Base-by-base conservation (phyloP, 225 moss, liverwort and hornwort genomes). In the Physcomitrellopsis africana region DNA sequence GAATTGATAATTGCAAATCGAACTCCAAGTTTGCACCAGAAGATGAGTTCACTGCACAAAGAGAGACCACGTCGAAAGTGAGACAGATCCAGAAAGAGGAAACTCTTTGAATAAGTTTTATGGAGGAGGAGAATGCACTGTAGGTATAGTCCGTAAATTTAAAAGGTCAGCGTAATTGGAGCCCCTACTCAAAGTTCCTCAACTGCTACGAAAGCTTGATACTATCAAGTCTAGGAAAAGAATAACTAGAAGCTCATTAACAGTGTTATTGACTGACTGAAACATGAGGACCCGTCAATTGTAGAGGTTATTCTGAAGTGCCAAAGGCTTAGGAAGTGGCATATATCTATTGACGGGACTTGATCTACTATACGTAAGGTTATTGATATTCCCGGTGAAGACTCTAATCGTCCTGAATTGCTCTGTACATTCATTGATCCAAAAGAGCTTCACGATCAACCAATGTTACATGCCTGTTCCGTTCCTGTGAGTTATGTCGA, bases 401-500 rank as follows among this genome's bases (percentile, higher is more conserved):
- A 37, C 32, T 24, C 24, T 24, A 24, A 37, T 37, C 32, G 32
- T 37, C 2, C 32, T 37, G 32, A 37, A 37, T 37, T 37, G 32
- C 7, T 37, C 5, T 37, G 7, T 37, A 37, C 5, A 37, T 37
- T 37, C 51, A 4, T 17, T 27, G 56, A 19, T 49, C 63, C 51
- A 16, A 51, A 51, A 75, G 32, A 68, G 68, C 23, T 57, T 67
- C 23, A 11, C 51, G 70, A 74, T 47, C 63, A 72, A 49, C 54
- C 13, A 72, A 63, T 1, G 0, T 57, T 42, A 41, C 32, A 15
- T 80, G 92, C 96, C 88, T 96, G 96, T 51, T 37, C 4, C 7
- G 7, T 37, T 37, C 32, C 94, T 80, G 76, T 96, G 92, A 44
- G 90, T 89, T 76, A 94, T 81, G 84, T 96, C 94, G 61, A 94